These are phyloP conservation scores for Phytophthora boehmeriae DNA, from an alignment of 352 stramenopile genomes.

Conservation along the genomic window DNA sequence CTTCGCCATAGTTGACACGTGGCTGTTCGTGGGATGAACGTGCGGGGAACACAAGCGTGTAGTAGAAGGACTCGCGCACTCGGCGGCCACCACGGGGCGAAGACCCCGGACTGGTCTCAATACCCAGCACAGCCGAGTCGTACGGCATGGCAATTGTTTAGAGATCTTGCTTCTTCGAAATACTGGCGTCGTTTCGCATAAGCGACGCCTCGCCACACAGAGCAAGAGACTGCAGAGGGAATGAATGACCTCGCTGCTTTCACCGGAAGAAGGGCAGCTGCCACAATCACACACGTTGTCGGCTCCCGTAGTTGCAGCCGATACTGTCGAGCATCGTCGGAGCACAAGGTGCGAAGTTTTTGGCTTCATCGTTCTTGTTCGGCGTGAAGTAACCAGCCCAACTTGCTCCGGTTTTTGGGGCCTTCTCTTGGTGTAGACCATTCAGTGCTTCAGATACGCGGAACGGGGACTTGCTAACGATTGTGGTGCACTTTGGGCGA, in stretches of 20 bases:
- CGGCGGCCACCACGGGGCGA: slow-evolving; percentile 49
- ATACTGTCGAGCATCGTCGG: slow-evolving; percentile 2
- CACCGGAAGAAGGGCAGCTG: slow-evolving; percentile 11
- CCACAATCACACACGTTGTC: slow-evolving; percentile 44
- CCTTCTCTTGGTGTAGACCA: slow-evolving; percentile 34
- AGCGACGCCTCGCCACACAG: slow-evolving; percentile 6
- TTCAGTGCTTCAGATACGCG: slow-evolving; percentile 54
- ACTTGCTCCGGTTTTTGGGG: background rate
- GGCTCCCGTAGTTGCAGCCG: background rate
- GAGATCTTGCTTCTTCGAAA: background rate
- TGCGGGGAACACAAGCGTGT: slow-evolving; percentile 71
- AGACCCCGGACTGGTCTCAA: slow-evolving; percentile 39
- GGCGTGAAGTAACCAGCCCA: background rate
- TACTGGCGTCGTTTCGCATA: slow-evolving; percentile 5
- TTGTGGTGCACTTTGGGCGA: slow-evolving; percentile 63
- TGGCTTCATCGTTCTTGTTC: background rate
- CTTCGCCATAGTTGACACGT: slow-evolving; percentile 57
- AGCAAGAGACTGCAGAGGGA: slow-evolving; percentile 13
- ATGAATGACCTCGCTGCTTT: slow-evolving; percentile 51
- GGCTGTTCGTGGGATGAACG: slow-evolving; percentile 8
- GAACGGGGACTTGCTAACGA: slow-evolving; percentile 46
- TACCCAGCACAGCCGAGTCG: slow-evolving; percentile 48
- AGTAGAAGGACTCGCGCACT: slow-evolving; percentile 53
- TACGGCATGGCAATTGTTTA: slow-evolving; percentile 42
- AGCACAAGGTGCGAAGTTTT: slow-evolving; percentile 6